Base-by-base conservation (phyloP, 805 yeast genomes). In the Lipomyces starkeyi region DNA sequence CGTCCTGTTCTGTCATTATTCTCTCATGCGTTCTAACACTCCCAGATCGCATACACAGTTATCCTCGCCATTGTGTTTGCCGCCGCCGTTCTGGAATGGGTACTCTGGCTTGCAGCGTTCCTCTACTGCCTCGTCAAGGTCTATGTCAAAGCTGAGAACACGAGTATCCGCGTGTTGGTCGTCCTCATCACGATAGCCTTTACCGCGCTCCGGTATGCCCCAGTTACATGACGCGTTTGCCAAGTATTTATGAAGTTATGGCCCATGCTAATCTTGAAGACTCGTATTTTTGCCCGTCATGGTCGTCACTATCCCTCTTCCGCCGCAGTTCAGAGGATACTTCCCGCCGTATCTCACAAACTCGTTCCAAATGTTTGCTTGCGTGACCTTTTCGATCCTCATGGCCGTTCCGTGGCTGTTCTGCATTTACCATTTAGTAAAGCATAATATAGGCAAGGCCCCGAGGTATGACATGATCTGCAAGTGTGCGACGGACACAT, bases 11-110 rank as follows among this genome's bases (percentile, higher is more conserved):
- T 43, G 49, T 17, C 34, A 25, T 25, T 22, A n/a, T 53, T 1
- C n/a, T 25, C 56, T 22, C 56, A 49, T 8, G 49, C 56, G 56
- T 13, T 22, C 56, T 53, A 53, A 53, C 56, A 13, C 7, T 53
- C 8, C 56, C 29, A 53, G 56, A 68, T 68, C 40, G 64, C 53
- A n/a, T 68, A 68, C 57, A 43, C 66, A 13, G 14, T 54, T n/a
- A 27, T 68, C 34, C 58, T 68, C 43, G 54, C 66, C n/a, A 11
- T 60, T 20, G 22, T 66, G 53, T 61, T 68, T 25, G 61, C 58
- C 47, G 66, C 66, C n/a, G 71, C 71, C 8, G 17, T 66, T 35
- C 61, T 68, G 54, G 71, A 68, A 37, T 68, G 71, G 71, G 11
- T 68, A 25, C 62, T 68, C 32, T 68, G 69, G 69, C 62, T 68